phyloP scores from a whole-genome alignment of 768 basidiomycete species.

The Sarcomyxa edulis region DNA sequence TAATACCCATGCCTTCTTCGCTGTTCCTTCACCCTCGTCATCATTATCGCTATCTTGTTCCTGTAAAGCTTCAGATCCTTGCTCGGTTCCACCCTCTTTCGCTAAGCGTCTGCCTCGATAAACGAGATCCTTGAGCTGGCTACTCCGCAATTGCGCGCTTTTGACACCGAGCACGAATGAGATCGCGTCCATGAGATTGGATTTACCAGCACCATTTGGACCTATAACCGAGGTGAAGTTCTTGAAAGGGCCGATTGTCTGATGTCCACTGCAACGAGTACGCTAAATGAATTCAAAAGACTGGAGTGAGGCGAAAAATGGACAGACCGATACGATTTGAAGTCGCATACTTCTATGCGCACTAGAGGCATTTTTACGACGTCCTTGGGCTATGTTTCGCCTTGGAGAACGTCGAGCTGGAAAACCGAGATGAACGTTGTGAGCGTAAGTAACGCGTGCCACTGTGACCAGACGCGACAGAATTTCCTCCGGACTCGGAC shows the following conservation, averaged over 20 bases:
- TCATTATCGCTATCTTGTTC: constrained; percentile 26
- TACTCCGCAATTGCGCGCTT: constrained; percentile 87
- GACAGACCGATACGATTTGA: constrained; percentile 86
- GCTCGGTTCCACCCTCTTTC: constrained; percentile 13
- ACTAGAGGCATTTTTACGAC: constrained; percentile 79
- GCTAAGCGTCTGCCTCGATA: constrained; percentile 83
- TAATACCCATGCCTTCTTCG: constrained; percentile 92
- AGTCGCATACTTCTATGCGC: constrained; percentile 90
- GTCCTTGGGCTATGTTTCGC: too few relatives aligned
- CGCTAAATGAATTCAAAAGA: neutral
- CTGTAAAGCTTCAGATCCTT: constrained; percentile 12
- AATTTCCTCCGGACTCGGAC: too few relatives aligned
- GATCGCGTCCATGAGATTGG: constrained; percentile 99
- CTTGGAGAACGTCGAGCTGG: too few relatives aligned
- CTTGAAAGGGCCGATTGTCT: constrained; percentile 86
- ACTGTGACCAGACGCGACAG: too few relatives aligned
- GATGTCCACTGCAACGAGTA: constrained; percentile 51
- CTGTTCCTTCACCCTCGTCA: constrained; percentile 71
- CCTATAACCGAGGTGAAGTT: constrained; percentile 96
- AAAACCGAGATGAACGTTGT: too few relatives aligned
- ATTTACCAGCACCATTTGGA: constrained; percentile 98
- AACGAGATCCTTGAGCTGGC: constrained; percentile 91
- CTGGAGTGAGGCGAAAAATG: neutral
- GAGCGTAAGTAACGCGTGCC: too few relatives aligned
- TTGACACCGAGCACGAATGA: constrained; percentile 98